Evolutionary conservation across 768 basidiomycete species (phyloP).

Genomic region (Lentinula boryana): DNA sequence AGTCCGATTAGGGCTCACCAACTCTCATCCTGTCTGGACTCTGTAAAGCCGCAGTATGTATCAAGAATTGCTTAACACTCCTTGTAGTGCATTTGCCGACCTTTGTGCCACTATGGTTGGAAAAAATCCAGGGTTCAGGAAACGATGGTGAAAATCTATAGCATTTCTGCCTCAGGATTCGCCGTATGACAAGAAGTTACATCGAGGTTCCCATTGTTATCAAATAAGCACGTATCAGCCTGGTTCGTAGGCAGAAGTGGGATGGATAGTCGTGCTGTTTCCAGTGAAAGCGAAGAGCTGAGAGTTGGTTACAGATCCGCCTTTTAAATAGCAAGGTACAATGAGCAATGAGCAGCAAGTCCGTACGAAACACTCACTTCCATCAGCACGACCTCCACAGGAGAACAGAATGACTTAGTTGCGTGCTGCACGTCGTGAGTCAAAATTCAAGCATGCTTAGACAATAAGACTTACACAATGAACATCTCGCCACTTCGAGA

Average conservation of each 20-base stretch:
- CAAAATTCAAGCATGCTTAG: no score
- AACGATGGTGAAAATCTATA: slow-evolving; percentile 2
- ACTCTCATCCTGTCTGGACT: no score
- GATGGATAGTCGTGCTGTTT: neutral
- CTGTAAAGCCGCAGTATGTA: no score
- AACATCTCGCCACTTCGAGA: no score
- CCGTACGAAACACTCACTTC: slow-evolving; percentile 12
- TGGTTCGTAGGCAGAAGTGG: slow-evolving; percentile 11
- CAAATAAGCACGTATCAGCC: slow-evolving; percentile 5
- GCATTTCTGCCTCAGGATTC: neutral
- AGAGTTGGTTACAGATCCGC: slow-evolving; percentile 15
- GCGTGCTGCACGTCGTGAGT: slow-evolving; percentile 14
- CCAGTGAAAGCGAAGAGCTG: slow-evolving; percentile 15
- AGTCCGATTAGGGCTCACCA: no score
- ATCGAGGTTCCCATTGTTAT: slow-evolving; percentile 6
- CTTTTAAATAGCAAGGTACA: neutral
- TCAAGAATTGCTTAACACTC: no score
- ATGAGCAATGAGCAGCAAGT: slow-evolving; percentile 7
- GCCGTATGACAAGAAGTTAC: slow-evolving; percentile 1
- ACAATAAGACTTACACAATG: no score
- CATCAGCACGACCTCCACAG: slow-evolving; percentile 19
- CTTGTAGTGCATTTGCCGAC: no score
- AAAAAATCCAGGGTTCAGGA: neutral
- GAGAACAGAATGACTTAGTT: slow-evolving; percentile 19
- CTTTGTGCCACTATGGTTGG: neutral